phyloP scores from a whole-genome alignment of 805 yeast genomes.

The Scheffersomyces stipitis region DNA sequence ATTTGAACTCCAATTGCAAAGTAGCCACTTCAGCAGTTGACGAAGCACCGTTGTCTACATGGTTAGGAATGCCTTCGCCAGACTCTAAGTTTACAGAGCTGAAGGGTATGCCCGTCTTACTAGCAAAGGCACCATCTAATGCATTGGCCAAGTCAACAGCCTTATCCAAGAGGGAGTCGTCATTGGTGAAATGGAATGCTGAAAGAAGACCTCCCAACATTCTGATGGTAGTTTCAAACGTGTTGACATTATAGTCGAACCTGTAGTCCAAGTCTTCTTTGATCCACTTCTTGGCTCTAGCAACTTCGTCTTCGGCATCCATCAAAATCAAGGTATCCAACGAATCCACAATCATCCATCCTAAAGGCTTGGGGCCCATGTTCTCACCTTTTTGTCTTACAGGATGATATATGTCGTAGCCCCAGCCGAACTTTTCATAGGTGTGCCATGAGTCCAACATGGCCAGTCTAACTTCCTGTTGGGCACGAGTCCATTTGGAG shows the following conservation, averaged over 20 bases:
- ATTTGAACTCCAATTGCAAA: slow-evolving; percentile 83
- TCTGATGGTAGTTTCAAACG: slow-evolving; percentile 92
- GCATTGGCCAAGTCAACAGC: slow-evolving; percentile 78
- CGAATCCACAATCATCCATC: slow-evolving; percentile 91
- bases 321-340: slow-evolving; percentile 79
- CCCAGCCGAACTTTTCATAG: slow-evolving; percentile 79
- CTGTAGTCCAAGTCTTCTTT: slow-evolving; percentile 65
- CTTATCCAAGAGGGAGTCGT: slow-evolving; percentile 69
- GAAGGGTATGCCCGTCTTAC: slow-evolving; percentile 70
- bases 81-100: slow-evolving; percentile 72
- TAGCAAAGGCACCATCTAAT: slow-evolving; percentile 65
- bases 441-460: slow-evolving; percentile 77
- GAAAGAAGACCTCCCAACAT: slow-evolving; percentile 93
- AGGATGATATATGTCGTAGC: slow-evolving; percentile 76
- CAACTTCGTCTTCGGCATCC: slow-evolving; percentile 64
- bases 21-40: slow-evolving; percentile 91
- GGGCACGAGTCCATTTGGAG: slow-evolving; percentile 47
- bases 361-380: slow-evolving; percentile 80
- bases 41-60: slow-evolving; percentile 72
- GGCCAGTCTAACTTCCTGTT: slow-evolving; percentile 60
- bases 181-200: slow-evolving; percentile 69
- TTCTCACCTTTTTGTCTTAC: slow-evolving; percentile 59
- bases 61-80: slow-evolving; percentile 59
- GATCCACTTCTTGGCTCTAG: slow-evolving; percentile 73
- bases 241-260: slow-evolving; percentile 72